Evolutionary conservation across 2,329 filamentous ascomycete genomes (phyloP), one percentile per base, ranked within the genome.

Genomic region (Byssochlamys sp.): DNA sequence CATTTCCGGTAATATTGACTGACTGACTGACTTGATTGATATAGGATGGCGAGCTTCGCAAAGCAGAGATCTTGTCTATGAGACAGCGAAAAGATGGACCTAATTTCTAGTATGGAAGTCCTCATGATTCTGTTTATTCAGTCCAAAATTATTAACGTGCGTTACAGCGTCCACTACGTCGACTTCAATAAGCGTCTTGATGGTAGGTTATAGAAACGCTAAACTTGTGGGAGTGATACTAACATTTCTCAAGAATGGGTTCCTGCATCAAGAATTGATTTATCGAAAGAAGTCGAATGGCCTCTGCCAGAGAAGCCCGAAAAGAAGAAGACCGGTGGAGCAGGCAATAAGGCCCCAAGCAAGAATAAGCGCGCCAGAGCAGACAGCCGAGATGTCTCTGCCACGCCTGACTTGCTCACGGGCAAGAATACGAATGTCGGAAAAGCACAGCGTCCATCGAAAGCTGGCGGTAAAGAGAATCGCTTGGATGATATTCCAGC

Each of bases 21-120:
- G 33, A 54, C 60, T 61, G 48, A 62, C 54, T 53, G 33, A 54
- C 60, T 61, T 45, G 29, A 2, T 56, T 55, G 52, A 11, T 64
- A 10, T 65, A 86, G 83, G 83, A 96, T 73, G 90, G 90, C 60
- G 86, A 91, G 68, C 82, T 88, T 60, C 87, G 94, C 66, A 91
- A 94, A 76, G 94, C 94, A 66, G 94, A 99, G 73, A 96, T 99
- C 61, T 78, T 99, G n/a, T 94, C 90, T 59, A 95, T 97, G 65
- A 87, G 89, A 69, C 89, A 91, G 59, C 88, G 89, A 25, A 95
- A 95, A 73, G 92, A 90, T 67, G 87, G 88, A 14, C 87, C 90
- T 45, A 88, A 89, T 57, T 96, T 92, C 70, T 96, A 96, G 77
- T 79, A 72, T 55, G 76, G 66, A 31, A 27, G n/a, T 56, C 19